Conservation (phyloP, 495 filamentous ascomycete species). For the Daldinia vernicosa region DNA sequence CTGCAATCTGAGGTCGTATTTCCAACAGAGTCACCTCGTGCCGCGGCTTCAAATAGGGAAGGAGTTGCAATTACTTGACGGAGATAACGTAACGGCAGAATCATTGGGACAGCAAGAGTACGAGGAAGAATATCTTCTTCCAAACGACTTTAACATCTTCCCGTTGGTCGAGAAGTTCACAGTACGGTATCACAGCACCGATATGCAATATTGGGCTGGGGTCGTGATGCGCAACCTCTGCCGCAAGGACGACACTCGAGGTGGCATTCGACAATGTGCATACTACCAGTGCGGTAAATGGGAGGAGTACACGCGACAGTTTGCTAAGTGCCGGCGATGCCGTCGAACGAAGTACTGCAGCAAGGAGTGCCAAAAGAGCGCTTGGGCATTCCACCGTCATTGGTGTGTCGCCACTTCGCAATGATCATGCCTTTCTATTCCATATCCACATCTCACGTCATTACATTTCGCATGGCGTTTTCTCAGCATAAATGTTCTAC, state of each 20-base stretch:
- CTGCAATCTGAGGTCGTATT: constrained; percentile 93
- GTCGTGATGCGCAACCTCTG: constrained; percentile 99
- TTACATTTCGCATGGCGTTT: constrained; percentile 46
- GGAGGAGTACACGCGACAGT: constrained; percentile 95
- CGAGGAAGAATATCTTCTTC: constrained; percentile 89
- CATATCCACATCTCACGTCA: constrained; percentile 38
- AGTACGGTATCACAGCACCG: constrained; percentile 87
- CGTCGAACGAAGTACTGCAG: constrained; percentile 99
- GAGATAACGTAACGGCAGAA: constrained; percentile 58
- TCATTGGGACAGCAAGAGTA: constrained; percentile 62
- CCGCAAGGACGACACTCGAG: constrained; percentile 92
- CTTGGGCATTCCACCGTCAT: constrained; percentile 96
- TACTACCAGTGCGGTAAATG: constrained; percentile 98
- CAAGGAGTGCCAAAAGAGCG: constrained; percentile 99
- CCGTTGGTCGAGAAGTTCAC: constrained; percentile 98
- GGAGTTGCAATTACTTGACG: constrained; percentile 80
- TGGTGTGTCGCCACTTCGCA: constrained; percentile 86
- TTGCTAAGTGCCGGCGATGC: constrained; percentile 96
- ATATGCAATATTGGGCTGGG: constrained; percentile 99
- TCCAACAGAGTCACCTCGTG: constrained; percentile 93
- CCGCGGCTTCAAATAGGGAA: constrained; percentile 89
- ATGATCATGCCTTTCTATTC: constrained; percentile 45
- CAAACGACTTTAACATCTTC: constrained; percentile 97
- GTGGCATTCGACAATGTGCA: constrained; percentile 94
- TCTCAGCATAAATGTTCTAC: constrained; percentile 49